Evolutionary conservation across 768 basidiomycete genomes (phyloP), one percentile per base, ranked within the genome.

Genomic region (Trametes meyenii): DNA sequence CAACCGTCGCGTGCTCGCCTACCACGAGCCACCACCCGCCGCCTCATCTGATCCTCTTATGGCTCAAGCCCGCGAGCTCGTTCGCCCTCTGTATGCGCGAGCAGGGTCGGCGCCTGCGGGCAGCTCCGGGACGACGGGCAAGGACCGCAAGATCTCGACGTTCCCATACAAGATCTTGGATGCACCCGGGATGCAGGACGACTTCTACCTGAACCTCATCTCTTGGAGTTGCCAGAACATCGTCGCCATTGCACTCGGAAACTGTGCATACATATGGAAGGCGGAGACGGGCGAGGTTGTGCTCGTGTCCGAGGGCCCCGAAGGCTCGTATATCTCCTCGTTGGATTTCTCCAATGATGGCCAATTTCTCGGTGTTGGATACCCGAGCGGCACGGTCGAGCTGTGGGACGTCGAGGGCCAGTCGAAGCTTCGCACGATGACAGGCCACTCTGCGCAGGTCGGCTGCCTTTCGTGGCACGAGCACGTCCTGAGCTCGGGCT

Each of bases 151-250:
- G 66, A 92, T 98, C 55, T 84, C 94, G 0, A 90, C 91, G 0
- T 85, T 87, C 23, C 93, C 96, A 0, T 92, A 96, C 67, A 85
- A 94, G n/a, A 94, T 98, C 8, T 82, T 99, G 11, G 97, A 98
- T 67, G 96, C 96, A 0, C 95, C 95, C 0, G 93, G 93, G 6
- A 88, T 92, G 81, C 82, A 87, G 11, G 94, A 98, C 66, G 97
- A 99, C 74, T 99, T 96, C 74, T 99, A 99, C 71, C 85, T 99
- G 70, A 99, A 98, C 73, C 80, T 99, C 54, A 73, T 98, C 53
- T 83, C 88, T 17, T 99, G 97, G 97, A 90, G 90, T 38, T 83
- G 82, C 43, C 84, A 84, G 66, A 98, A 98, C 73, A 77, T 87
- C 26, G 86, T 99, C 12, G 95, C 91, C 2, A 96, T 99, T 57